Evolutionary conservation across 257 asterid genomes (phyloP).

Genomic region (Lithospermum erythrorhizon): DNA sequence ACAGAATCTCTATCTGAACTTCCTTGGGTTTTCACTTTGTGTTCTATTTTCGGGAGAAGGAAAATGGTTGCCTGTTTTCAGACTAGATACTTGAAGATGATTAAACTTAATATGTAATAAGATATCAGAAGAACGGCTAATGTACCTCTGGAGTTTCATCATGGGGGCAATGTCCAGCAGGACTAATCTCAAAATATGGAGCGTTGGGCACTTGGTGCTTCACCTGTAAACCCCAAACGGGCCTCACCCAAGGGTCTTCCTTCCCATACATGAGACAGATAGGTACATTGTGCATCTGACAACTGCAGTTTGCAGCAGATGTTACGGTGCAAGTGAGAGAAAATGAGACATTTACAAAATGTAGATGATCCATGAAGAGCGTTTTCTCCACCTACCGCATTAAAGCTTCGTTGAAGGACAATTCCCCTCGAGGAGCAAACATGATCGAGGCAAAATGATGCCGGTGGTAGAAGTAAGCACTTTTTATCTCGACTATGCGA

Average conservation of each 20-base stretch:
- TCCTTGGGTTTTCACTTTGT: too few species aligned
- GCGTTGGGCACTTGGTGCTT: conserved; percentile 59
- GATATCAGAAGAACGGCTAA: background rate
- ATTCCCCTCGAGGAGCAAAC: conserved; percentile 70
- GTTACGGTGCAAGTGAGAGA: background rate
- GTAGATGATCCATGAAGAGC: background rate
- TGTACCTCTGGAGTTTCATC: conserved; percentile 96
- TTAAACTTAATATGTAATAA: background rate
- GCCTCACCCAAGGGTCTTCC: conserved; percentile 96
- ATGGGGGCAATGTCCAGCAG: conserved; percentile 99
- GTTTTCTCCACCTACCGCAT: conserved; percentile 32
- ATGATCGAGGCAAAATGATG: conserved; percentile 85
- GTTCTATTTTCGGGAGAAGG: too few species aligned
- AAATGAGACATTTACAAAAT: background rate
- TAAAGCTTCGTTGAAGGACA: conserved; percentile 62
- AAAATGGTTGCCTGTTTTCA: too few species aligned
- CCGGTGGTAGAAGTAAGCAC: conserved; percentile 95
- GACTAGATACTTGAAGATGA: too few species aligned
- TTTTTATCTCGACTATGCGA: conserved; percentile 59
- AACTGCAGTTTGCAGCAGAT: conserved; percentile 28
- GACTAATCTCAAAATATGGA: conserved; percentile 85
- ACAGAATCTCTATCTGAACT: too few species aligned
- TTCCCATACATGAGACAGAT: conserved; percentile 77
- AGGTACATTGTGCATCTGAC: conserved; percentile 48
- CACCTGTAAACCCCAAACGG: conserved; percentile 65